Evolutionary conservation across 192 early-diverging fungal species (phyloP).

Genomic region (Backusella australiensis): DNA sequence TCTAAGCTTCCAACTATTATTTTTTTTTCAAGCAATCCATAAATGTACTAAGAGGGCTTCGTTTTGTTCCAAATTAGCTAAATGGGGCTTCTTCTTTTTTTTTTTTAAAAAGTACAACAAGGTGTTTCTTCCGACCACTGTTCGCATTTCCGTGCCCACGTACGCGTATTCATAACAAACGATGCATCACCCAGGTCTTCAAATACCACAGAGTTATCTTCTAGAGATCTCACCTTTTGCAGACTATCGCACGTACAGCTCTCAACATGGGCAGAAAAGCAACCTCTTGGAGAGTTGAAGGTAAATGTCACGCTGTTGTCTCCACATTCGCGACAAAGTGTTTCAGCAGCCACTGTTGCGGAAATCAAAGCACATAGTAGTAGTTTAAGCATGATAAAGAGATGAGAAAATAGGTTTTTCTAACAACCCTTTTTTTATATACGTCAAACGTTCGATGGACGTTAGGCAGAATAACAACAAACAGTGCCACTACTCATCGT

Average conservation of each 20-base stretch:
- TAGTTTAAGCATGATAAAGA: not conserved
- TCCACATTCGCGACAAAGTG: not conserved
- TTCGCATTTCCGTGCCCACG: not conserved
- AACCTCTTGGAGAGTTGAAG: not conserved
- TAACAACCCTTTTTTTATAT: not conserved
- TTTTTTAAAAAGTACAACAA: not conserved
- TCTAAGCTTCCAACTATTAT: no score
- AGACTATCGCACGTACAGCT: not conserved
- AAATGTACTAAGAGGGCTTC: no score
- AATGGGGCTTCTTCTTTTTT: no score
- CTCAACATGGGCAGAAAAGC: not conserved
- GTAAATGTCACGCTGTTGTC: not conserved
- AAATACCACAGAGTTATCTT: not conserved
- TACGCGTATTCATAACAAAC: conserved; percentile 1
- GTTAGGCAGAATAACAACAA: no score
- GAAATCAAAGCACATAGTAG: not conserved
- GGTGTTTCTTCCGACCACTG: not conserved
- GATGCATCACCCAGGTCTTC: not conserved
- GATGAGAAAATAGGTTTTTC: not conserved
- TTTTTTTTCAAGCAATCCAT: no score
- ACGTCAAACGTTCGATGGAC: not conserved
- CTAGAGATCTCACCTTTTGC: not conserved
- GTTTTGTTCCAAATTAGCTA: no score
- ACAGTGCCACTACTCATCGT: no score
- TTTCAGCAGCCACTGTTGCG: not conserved